Evolutionary conservation across 2,329 filamentous ascomycete species (phyloP).

Genomic region (Dendrostoma leiphaemia): DNA sequence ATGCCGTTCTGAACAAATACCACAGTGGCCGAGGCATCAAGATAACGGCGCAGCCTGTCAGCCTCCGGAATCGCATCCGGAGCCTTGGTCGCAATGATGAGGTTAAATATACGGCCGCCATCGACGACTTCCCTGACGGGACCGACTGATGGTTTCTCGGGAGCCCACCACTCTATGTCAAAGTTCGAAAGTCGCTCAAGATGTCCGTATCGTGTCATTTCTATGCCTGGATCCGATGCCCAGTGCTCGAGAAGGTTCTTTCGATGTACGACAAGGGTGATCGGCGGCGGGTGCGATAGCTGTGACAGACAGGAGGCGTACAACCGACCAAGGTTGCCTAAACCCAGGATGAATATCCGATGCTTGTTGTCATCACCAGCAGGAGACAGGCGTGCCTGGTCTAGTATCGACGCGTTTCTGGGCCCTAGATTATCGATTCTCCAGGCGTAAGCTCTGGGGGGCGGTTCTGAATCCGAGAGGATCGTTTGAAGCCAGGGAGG

Average conservation of each 20-base stretch:
- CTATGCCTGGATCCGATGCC: slow-evolving; percentile 41
- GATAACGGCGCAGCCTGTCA: slow-evolving; percentile 58
- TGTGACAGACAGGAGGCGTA: slow-evolving; percentile 70
- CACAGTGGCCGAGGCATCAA: slow-evolving; percentile 66
- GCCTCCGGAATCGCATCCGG: slow-evolving; percentile 62
- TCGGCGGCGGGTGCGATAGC: slow-evolving; percentile 60
- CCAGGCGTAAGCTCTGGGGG: slow-evolving; percentile 22
- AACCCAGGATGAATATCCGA: slow-evolving; percentile 75
- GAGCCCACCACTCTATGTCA: slow-evolving; percentile 55
- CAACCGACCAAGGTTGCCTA: slow-evolving; percentile 79
- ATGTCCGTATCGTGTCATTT: slow-evolving; percentile 37
- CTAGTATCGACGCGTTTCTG: background rate
- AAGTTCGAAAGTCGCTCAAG: slow-evolving; percentile 35
- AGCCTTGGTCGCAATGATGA: slow-evolving; percentile 79
- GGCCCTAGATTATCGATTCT: slow-evolving; percentile 18
- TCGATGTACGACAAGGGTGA: slow-evolving; percentile 79
- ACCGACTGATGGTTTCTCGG: slow-evolving; percentile 35
- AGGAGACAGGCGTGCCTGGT: slow-evolving; percentile 15
- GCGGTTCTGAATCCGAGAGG: slow-evolving; percentile 13
- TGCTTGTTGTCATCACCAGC: slow-evolving; percentile 18
- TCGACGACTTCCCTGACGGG: slow-evolving; percentile 38
- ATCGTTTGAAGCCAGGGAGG: slow-evolving; percentile 20
- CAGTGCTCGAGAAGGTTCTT: slow-evolving; percentile 47
- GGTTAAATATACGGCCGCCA: slow-evolving; percentile 57
- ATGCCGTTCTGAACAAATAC: slow-evolving; percentile 87